Conservation (phyloP, 192 early-diverging fungal genomes). For the Polychytrium aggregatum region DNA sequence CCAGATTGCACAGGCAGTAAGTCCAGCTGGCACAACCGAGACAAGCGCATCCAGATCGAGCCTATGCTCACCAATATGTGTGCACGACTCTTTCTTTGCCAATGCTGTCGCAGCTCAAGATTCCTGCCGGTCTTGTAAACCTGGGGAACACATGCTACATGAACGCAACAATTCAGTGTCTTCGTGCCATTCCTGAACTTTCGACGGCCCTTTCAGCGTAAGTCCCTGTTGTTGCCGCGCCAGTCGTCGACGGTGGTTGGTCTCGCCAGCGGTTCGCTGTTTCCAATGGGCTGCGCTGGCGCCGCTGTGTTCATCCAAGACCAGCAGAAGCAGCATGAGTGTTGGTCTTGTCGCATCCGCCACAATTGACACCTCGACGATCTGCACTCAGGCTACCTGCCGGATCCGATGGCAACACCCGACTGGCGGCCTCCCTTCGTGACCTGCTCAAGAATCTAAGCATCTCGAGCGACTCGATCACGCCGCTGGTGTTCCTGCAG, state of each 20-base stretch:
- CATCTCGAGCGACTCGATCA: conserved; percentile 55
- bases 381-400: no score
- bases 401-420: no score
- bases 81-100: neutral
- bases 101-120: conserved; percentile 48
- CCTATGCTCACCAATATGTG: conserved; percentile 6
- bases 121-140: conserved; percentile 84
- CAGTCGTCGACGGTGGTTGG: no score
- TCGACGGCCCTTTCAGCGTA: conserved; percentile 45
- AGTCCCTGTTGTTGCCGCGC: conserved; percentile 1
- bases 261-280: no score
- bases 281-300: no score
- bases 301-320: no score
- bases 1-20: conserved; percentile 72
- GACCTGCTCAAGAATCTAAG: conserved; percentile 65
- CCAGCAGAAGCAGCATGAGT: no score
- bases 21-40: no score
- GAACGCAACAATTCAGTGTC: conserved; percentile 89
- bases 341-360: no score
- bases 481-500: conserved; percentile 71
- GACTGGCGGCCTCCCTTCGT: no score
- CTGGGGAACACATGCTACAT: conserved; percentile 75
- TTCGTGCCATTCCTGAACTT: conserved; percentile 80
- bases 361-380: no score
- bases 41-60: no score